Conservation (phyloP, 106 monocot genomes). For the Dendrobium huoshanense region DNA sequence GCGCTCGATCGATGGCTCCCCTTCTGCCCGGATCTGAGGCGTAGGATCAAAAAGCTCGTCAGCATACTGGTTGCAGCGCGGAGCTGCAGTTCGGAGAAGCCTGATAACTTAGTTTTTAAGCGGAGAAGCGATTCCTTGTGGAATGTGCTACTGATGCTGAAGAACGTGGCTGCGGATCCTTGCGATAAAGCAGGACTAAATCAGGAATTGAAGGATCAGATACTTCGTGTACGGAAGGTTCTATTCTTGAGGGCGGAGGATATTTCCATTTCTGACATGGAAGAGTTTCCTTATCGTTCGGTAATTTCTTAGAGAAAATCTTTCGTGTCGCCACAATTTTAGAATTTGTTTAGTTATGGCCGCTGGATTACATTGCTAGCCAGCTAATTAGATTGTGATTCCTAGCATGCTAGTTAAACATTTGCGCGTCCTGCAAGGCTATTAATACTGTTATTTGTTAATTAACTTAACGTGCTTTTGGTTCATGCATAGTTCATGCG, state of each 20-base stretch:
- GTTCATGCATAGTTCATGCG: not conserved
- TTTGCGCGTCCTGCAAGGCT: too few relatives aligned
- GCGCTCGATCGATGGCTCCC: conserved; percentile 4
- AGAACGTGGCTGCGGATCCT: not conserved
- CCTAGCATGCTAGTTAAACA: too few relatives aligned
- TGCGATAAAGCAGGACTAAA: not conserved
- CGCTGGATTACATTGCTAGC: not conserved
- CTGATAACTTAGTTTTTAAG: conserved; percentile 1
- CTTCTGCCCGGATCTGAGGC: conserved; percentile 18
- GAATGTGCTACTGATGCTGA: conserved; percentile 12
- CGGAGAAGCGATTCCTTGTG: not conserved
- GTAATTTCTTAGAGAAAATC: conserved; percentile 3
- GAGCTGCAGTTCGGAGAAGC: not conserved
- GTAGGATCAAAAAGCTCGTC: conserved; percentile 10
- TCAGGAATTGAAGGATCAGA: conserved; percentile 1
- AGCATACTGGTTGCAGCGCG: not conserved
- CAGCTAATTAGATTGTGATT: not conserved
- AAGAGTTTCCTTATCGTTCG: conserved; percentile 18
- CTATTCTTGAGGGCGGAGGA: conserved; percentile 15
- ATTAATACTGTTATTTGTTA: not conserved
- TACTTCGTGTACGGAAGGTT: conserved; percentile 9
- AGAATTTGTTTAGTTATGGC: not conserved
- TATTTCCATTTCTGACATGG: conserved; percentile 9
- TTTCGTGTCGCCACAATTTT: not conserved
- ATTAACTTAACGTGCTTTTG: not conserved